Evolutionary conservation across 306 rosid species (phyloP), one percentile per base, ranked within the genome.

Genomic region (Cucurbita pepo): DNA sequence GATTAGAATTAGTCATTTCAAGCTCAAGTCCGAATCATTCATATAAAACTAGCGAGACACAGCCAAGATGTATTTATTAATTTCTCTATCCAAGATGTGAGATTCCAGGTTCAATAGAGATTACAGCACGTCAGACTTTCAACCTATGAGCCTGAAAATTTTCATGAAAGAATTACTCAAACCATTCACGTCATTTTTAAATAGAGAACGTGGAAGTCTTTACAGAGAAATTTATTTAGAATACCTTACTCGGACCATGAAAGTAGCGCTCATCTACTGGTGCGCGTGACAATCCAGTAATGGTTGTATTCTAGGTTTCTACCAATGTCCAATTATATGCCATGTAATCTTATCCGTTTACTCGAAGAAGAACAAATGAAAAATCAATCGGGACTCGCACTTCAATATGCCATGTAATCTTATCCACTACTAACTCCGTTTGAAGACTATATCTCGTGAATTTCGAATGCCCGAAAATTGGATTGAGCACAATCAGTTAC

Each of bases 1-100:
- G 66, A 72, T 56, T 72, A 69, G 74, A 69, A 69, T 25, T 50
- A 30, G 58, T 69, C 44, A 50, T 51, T 69, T 69, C 74, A 51
- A 51, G 74, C 58, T 50, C 59, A 69, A 51, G 5, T 30, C 43
- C 38, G 58, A 51, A 48, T 43, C 73, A 34, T 51, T 69, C 74
- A 15, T 16, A 69, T 15, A 25, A n/a, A 40, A 48, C 11, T 69
- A 69, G 72, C 73, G 18, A 51, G 47, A 25, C 73, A 8, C 4
- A 67, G 56, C 41, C 72, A 67, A 15, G 43, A 47, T 40, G 22
- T 67, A 25, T 22, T 66, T 19, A 44, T 14, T 66, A 66, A 66
- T 66, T 66, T 66, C 38, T 44, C 56, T 22, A 25, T 15, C 21
- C 40, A 25, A 48, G 73, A 47, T 47, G 56, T 69, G 44, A 30